Evolutionary conservation across 331 rosid genomes (phyloP), one percentile per base, ranked within the genome.

Genomic region (Pyracantha coccinea): DNA sequence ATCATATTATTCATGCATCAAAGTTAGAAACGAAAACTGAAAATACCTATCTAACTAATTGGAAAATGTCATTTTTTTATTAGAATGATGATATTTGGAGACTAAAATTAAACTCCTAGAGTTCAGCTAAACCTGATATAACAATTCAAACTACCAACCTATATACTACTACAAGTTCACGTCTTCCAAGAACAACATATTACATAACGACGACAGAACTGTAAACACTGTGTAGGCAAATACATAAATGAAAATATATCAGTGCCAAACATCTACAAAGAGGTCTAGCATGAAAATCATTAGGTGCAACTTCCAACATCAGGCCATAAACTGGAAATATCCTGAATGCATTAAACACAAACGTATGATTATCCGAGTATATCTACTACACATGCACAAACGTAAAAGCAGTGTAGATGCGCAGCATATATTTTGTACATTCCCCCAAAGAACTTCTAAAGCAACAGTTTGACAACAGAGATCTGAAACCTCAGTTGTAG

Each of bases 1-100:
- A 24, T 52, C 45, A 63, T 20, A 68, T 24, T 59, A 80, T 54
- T 80, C 67, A 74, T 70, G 62, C 4, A 27, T 19, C 70, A 75
- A 14, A 72, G 62, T 44, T 54, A 41, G 55, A 68, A 38, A 12
- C 28, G 10, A 19, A 68, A 77, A 73, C 19, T 47, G 29, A 16
- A 76, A 50, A 28, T 68, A 44, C 6, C 27, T 58, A 74, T 78
- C 69, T 41, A 59, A 41, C 6, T 59, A 17, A 55, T 33, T 23
- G 38, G 16, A 23, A 21, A 4, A 19, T 63, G 32, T 29, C 44
- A 10, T 3, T 16, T 15, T 15, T 7, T 63, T 0, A 24, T 63
- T 63, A 29, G n/a, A 63, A 29, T 7, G 44, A 5, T 63, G 41
- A 29, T 15, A 29, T 29, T 17, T 28, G 35, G 12, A 38, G 31